Evolutionary conservation across 2,329 filamentous ascomycete genomes (phyloP).

Genomic region (Phialophora verrucosa): DNA sequence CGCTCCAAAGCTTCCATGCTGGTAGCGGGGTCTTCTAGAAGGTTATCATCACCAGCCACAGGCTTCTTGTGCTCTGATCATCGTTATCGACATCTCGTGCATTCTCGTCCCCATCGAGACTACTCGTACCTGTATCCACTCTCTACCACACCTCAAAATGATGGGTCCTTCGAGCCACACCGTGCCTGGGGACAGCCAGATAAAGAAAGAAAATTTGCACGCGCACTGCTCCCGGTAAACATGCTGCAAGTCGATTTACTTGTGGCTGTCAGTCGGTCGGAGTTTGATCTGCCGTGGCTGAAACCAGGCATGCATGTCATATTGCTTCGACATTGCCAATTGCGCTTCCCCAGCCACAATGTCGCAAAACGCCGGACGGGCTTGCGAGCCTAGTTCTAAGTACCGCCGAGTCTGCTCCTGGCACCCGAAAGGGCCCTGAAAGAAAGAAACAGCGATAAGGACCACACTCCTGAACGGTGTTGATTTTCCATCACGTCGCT

Average conservation of each 20-base stretch:
- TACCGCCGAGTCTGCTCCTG: not conserved
- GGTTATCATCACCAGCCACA: not conserved
- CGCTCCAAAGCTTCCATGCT: not conserved
- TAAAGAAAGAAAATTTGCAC: not conserved
- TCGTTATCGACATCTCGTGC: slow-evolving; percentile 1
- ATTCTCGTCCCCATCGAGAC: not conserved
- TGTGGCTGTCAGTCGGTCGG: not conserved
- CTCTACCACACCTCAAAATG: not conserved
- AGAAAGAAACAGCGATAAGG: not conserved
- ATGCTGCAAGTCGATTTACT: not conserved
- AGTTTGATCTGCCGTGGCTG: not conserved
- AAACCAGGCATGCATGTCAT: not conserved
- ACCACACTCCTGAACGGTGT: not conserved
- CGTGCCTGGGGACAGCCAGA: not conserved
- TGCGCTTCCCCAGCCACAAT: not conserved
- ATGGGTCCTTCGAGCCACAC: not conserved
- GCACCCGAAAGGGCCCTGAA: not conserved
- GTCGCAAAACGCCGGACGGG: not conserved
- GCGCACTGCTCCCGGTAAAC: not conserved
- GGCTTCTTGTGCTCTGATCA: not conserved
- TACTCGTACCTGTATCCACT: not conserved
- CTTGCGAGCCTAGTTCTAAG: not conserved
- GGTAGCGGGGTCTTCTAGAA: not conserved
- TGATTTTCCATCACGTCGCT: not conserved
- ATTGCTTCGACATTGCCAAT: not conserved